phyloP scores from a whole-genome alignment of 2,329 filamentous ascomycete genomes.

The Nemania diffusa region DNA sequence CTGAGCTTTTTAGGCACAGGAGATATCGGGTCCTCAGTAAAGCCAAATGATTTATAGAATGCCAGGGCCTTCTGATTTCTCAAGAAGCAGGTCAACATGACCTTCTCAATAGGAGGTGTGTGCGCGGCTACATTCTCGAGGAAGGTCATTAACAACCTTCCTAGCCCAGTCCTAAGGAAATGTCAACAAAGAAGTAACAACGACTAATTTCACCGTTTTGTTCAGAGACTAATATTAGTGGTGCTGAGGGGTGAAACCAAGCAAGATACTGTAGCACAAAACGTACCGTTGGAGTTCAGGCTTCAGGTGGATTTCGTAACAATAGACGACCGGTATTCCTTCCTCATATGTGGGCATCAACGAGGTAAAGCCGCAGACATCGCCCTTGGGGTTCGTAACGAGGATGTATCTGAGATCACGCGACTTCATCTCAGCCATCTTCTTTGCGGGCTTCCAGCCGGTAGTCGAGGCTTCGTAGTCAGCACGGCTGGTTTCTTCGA shows the following conservation, averaged over 20 bases:
- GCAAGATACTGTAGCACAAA: neutral
- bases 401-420: slow-evolving; percentile 75
- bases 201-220: no score
- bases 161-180: slow-evolving; percentile 68
- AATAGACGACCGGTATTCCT: slow-evolving; percentile 74
- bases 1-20: slow-evolving; percentile 64
- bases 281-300: slow-evolving; percentile 64
- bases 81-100: slow-evolving; percentile 79
- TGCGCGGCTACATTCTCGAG: slow-evolving; percentile 64
- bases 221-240: neutral
- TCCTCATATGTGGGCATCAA: slow-evolving; percentile 78
- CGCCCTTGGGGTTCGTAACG: slow-evolving; percentile 55
- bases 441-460: slow-evolving; percentile 72
- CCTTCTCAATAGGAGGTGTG: slow-evolving; percentile 67
- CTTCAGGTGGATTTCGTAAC: slow-evolving; percentile 80
- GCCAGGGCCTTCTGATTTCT: slow-evolving; percentile 65
- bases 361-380: slow-evolving; percentile 68
- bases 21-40: slow-evolving; percentile 64
- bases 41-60: slow-evolving; percentile 73
- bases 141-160: slow-evolving; percentile 66
- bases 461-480: slow-evolving; percentile 71
- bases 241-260: no score
- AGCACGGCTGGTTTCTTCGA: slow-evolving; percentile 70
- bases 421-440: slow-evolving; percentile 75
- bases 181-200: neutral